These are phyloP conservation scores for Botrytis medusae DNA, from an alignment of 2,329 filamentous ascomycete species.

Conservation along the genomic window DNA sequence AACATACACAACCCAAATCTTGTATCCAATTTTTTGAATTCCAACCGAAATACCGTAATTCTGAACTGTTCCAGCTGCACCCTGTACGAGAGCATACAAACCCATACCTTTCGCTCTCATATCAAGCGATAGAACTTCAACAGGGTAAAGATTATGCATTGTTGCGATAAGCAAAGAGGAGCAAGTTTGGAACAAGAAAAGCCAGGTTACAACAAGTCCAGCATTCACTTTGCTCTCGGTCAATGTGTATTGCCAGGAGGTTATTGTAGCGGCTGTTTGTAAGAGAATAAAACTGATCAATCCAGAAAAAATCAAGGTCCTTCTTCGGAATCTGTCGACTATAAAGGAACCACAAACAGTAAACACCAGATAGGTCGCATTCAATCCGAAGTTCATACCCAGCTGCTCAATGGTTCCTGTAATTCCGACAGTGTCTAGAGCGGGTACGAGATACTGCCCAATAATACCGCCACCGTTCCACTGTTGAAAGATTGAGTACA, in stretches of 20 bases:
- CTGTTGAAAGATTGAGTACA: constrained; percentile 43
- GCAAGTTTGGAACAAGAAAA: constrained; percentile 50
- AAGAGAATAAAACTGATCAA: constrained; percentile 46
- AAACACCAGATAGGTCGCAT: constrained; percentile 30
- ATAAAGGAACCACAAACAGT: constrained; percentile 29
- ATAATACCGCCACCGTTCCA: constrained; percentile 36
- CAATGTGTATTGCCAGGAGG: constrained; percentile 46
- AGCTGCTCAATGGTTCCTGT: constrained; percentile 25
- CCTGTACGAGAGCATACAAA: constrained; percentile 35
- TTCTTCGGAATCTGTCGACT: constrained; percentile 32
- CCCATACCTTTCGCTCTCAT: constrained; percentile 43
- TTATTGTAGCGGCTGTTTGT: constrained; percentile 49
- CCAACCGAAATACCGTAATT: constrained; percentile 48
- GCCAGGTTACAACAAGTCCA: constrained; percentile 47
- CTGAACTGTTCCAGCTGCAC: constrained; percentile 36
- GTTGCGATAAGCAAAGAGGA: constrained; percentile 47
- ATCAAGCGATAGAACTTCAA: constrained; percentile 42
- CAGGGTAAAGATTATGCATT: constrained; percentile 40
- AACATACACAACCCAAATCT: constrained; percentile 53
- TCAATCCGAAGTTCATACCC: constrained; percentile 31
- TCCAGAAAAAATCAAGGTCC: constrained; percentile 48
- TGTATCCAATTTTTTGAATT: constrained; percentile 49
- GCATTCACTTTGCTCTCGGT: constrained; percentile 39
- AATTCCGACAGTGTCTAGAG: constrained; percentile 32
- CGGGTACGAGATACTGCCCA: constrained; percentile 31